Evolutionary conservation across 345 rosid genomes (phyloP).

Genomic region (Trapa bicornis): DNA sequence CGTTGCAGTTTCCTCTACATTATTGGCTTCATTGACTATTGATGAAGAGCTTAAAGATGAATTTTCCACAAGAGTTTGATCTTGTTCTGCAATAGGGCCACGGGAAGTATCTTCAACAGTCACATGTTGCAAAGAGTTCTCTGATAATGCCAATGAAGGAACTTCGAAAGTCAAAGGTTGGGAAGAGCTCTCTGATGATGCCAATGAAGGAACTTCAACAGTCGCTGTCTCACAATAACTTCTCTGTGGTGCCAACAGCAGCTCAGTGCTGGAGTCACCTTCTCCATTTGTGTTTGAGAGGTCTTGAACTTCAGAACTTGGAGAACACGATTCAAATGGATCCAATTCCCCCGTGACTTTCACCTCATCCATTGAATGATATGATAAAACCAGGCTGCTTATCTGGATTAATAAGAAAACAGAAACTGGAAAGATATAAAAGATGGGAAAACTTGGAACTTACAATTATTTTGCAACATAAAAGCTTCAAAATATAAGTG

Average conservation of each 20-base stretch:
- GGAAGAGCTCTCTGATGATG: neutral
- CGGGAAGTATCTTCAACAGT: no score
- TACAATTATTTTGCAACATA: neutral
- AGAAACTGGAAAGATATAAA: neutral
- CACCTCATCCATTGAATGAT: neutral
- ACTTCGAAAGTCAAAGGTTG: no score
- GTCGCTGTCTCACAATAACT: neutral
- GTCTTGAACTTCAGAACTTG: neutral
- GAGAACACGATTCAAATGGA: neutral
- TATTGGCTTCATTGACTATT: neutral
- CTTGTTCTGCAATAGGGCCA: no score
- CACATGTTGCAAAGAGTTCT: no score
- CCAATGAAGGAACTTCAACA: neutral
- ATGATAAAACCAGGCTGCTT: neutral
- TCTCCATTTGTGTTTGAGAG: neutral
- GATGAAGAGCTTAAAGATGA: constrained; percentile 5
- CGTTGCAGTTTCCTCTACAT: neutral
- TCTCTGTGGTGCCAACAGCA: neutral
- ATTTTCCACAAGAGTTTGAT: neutral
- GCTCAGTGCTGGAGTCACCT: constrained; percentile 3
- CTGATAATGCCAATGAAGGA: no score
- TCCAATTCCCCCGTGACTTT: neutral
- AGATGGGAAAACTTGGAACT: neutral
- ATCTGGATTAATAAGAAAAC: neutral
- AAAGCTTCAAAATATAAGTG: no score